Evolutionary conservation across 768 basidiomycete genomes (phyloP).

Genomic region (Podaxis sp.): DNA sequence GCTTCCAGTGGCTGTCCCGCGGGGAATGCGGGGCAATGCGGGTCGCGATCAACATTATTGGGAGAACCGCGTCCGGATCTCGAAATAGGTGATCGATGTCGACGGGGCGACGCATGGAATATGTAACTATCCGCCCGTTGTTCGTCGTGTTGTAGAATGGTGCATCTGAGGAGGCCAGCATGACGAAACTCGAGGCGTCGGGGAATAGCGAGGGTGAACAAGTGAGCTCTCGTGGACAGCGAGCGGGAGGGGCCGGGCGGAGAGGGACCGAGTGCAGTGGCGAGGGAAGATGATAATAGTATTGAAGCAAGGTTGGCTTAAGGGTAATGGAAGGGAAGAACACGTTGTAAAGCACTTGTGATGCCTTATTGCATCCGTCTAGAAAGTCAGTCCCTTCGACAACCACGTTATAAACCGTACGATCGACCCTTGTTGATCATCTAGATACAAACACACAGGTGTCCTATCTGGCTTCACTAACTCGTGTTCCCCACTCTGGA

Average conservation of each 20-base stretch:
- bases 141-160: slow-evolving; percentile 1
- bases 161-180: background rate
- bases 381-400: background rate
- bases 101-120: slow-evolving; percentile 11
- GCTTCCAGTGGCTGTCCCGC: slow-evolving; percentile 9
- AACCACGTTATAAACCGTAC: slow-evolving; percentile 3
- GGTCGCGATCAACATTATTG: slow-evolving; percentile 8
- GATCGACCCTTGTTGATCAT: slow-evolving; percentile 1
- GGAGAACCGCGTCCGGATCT: slow-evolving; percentile 4
- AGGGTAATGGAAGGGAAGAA: slow-evolving; percentile 5
- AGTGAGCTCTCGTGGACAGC: background rate
- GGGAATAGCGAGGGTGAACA: background rate
- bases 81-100: slow-evolving; percentile 11
- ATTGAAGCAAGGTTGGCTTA: slow-evolving; percentile 6
- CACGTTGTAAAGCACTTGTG: slow-evolving; percentile 7
- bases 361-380: slow-evolving; percentile 1
- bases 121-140: background rate
- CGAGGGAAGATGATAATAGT: background rate
- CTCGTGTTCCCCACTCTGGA: slow-evolving; percentile 3
- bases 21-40: slow-evolving; percentile 4
- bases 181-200: background rate
- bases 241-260: background rate
- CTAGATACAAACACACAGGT: background rate
- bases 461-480: background rate
- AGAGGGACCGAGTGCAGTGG: background rate